phyloP scores from a whole-genome alignment of 2,329 filamentous ascomycete genomes.

The Fusarium kyushuense region DNA sequence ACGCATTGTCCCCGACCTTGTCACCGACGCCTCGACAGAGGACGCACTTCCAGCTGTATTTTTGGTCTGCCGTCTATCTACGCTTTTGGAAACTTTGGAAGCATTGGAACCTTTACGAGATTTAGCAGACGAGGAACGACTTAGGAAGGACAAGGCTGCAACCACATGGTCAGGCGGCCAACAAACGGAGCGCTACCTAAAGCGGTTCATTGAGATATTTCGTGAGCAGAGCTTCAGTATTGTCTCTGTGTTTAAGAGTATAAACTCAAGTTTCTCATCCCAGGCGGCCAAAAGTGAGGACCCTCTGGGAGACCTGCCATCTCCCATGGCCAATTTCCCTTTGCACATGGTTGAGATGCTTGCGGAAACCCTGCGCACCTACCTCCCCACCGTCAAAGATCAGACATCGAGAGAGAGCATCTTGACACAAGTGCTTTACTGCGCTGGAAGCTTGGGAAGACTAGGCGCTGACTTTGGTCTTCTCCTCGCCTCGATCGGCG shows the following conservation, averaged over 20 bases:
- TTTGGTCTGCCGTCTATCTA: conserved; percentile 85
- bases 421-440: conserved; percentile 92
- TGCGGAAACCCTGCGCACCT: conserved; percentile 77
- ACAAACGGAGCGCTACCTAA: conserved; percentile 93
- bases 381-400: conserved; percentile 85
- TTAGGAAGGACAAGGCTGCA: conserved; percentile 58
- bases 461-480: conserved; percentile 94
- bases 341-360: conserved; percentile 85
- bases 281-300: conserved; percentile 30
- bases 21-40: conserved; percentile 59
- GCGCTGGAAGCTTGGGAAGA: conserved; percentile 88
- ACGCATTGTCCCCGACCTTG: conserved; percentile 83
- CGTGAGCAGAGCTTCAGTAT: conserved; percentile 97
- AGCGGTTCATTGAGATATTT: conserved; percentile 96
- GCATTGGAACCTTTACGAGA: conserved; percentile 88
- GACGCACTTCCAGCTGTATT: conserved; percentile 85
- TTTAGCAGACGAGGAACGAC: conserved; percentile 86
- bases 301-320: conserved; percentile 73
- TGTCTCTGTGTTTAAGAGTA: conserved; percentile 91
- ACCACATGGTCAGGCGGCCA: conserved; percentile 77
- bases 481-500: conserved; percentile 73
- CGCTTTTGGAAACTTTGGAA: conserved; percentile 81
- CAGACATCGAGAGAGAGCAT: conserved; percentile 85
- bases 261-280: conserved; percentile 63
- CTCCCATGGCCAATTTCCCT: conserved; percentile 85